Evolutionary conservation across 495 filamentous ascomycete species (phyloP), one percentile per base, ranked within the genome.

Genomic region (Pseudomonodictys pantanalensis): DNA sequence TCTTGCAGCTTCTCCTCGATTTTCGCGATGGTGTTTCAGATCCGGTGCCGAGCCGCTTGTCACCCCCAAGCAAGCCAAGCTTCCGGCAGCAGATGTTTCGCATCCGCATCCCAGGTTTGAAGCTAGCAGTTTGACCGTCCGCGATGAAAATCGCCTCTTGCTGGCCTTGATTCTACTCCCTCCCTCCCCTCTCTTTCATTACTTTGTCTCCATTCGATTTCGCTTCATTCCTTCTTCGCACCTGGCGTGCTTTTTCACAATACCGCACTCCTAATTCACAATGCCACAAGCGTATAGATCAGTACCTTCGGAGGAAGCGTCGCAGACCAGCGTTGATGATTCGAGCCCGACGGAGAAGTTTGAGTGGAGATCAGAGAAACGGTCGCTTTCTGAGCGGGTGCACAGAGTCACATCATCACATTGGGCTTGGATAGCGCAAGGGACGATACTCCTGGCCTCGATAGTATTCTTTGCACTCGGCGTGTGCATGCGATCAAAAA

Each of bases 371-470:
- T 15, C 42, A 23, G 52, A 56, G 23, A 47, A 32, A 11, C 18
- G 38, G 20, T 15, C 10, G 10, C 11, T 20, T 8, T 12, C 11
- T 12, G 10, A 20, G 6, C 29, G 26, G 5, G 18, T 57, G 18
- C 54, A 25, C 15, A n/a, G 24, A 33, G 9, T 57, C 18, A 2
- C 54, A 18, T 23, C 18, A 28, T 57, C 54, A 22, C 41, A 47
- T 48, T 57, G 54, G 54, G 43, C 26, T 2, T 57, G 54, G 54
- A 49, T 57, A 49, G n/a, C 22, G 15, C 54, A 57, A 8, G 43
- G 26, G 6, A 29, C 25, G 12, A 48, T 57, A 28, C 43, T 57
- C 2, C 49, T 30, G 28, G 43, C 54, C 10, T 57, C 54, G 11
- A 57, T 57, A 10, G 49, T 44, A 10, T 49, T 57, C 6, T 57